Evolutionary conservation across 768 basidiomycete species (phyloP), one percentile per base, ranked within the genome.

Genomic region (Suillus subaureus): DNA sequence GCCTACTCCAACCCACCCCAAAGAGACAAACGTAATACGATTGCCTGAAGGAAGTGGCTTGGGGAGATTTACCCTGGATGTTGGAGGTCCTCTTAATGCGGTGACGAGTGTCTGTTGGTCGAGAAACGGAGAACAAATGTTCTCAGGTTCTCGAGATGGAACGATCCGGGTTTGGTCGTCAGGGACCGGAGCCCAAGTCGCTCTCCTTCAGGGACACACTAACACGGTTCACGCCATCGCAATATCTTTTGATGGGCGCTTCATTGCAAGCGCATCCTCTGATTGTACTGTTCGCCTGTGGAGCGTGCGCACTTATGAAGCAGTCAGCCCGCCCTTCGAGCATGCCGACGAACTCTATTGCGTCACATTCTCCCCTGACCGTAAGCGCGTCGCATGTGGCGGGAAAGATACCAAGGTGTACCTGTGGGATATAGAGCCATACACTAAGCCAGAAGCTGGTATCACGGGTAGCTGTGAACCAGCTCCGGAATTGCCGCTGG

Each of bases 1-100:
- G 40, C 58, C 58, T 60, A 60, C 42, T 21, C 58, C 58, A 18
- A 60, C 58, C 12, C 26, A 60, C 39, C 58, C 58, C 40, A 60
- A 42, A 60, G 58, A 60, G 58, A 60, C 58, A 28, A 60, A 60
- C 15, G 58, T 60, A 28, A 60, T 60, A 43, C 23, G 58, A 97
- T 75, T 94, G 94, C 80, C 81, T 97, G 83, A 97, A 97, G 84
- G 93, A 92, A 80, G 97, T 97, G 95, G 96, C 96, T 79, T 83
- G 91, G 64, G 93, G 96, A 71, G 92, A 89, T 74, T 95, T 95
- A 47, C 95, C 94, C 18, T 96, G 96, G 79, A 97, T 97, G 40
- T 60, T 11, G 40, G 58, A 31, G 58, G 58, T 28, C 58, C 58
- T 60, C 18, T 26, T 6, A 40, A 60, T 60, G 58, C 40, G 31